Base-by-base conservation (phyloP, 495 filamentous ascomycete genomes). In the Glutinoglossum americanum region DNA sequence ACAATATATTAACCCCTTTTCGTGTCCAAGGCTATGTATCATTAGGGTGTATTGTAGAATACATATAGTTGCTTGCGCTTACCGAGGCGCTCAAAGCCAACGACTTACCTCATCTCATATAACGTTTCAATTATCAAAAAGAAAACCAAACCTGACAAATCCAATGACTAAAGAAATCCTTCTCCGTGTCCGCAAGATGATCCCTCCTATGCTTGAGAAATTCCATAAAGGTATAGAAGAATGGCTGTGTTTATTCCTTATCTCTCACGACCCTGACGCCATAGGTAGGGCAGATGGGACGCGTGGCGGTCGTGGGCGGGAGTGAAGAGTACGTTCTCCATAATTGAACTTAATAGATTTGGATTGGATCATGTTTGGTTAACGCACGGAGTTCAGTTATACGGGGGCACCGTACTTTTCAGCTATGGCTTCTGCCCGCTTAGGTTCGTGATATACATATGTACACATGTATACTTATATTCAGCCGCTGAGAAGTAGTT, bases 371-470 rank as follows among this genome's bases (percentile, higher is more conserved):
- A 55, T 47, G 7, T 47, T 44, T 54, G 33, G 27, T 45, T 58
- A 26, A 58, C 27, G 51, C 32, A 48, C 39, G 51, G 35, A 25
- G 35, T 55, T 17, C 53, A 81, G 78, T 71, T 98, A 97, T 66
- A 94, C 92, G 10, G 92, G 92, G 37, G 92, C 92, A 51, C 92
- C 92, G 39, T 98, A 94, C 71, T 98, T 98, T 69, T 95, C 90
- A 28, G 89, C 92, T 49, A 94, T 94, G 79, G 92, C 92, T 39
- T 93, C 87, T 54, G 93, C 93, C 53, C 76, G 83, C 65, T 70
- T 98, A 66, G 78, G 80, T 71, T 70, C 58, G 59, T 63, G 37
- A 11, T 11, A 35, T 35, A 35, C 32, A 11, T 11, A 5, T 67
- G 58, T 66, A 69, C 61, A 64, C 68, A 62, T 7, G 13, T 57